Base-by-base conservation (phyloP, 495 filamentous ascomycete species). In the Margaritispora aquatica region DNA sequence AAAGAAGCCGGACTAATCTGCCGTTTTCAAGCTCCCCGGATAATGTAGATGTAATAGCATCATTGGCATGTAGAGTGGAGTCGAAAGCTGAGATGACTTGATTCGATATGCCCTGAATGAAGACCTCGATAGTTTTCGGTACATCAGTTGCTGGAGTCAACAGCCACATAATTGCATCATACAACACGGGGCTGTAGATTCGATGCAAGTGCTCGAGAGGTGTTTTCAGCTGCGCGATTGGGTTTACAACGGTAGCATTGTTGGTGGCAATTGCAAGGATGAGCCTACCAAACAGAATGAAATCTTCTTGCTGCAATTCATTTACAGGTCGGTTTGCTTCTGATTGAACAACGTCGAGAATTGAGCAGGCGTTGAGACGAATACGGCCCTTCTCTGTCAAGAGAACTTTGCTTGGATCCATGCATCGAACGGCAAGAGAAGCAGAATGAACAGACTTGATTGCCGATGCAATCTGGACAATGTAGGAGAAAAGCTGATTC, bases 381-480 rank as follows among this genome's bases (percentile, higher is more conserved):
- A 98, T 81, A 20, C 93, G 88, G 67, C 88, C 85, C 65, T 87
- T 87, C 21, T 83, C 81, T n/a, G 87, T 94, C 41, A 97, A 63
- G 23, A 98, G 77, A 47, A 97, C 82, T 67, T 97, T 97, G 71
- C 80, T 90, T 17, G 88, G 74, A 55, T 92, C 90, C 36, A 97
- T 80, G 29, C 92, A 83, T 38, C 91, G 77, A 41, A 92, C 92
- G 21, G 94, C 93, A 19, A 97, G 80, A 5, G 88, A 87, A 44
- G 78, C 82, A 26, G 80, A 77, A 69, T 98, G 94, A 48, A 97
- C 92, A 2, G 85, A 79, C 70, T 90, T 94, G 38, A 98, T 77
- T 5, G 87, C 93, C 60, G 86, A 90, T n/a, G 88, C 84, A 57
- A 97, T 87, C 73, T 98, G 94, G 27, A 92, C 87, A 52, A 97